phyloP scores from a whole-genome alignment of 345 rosid genomes.

The Citrus unshiu region DNA sequence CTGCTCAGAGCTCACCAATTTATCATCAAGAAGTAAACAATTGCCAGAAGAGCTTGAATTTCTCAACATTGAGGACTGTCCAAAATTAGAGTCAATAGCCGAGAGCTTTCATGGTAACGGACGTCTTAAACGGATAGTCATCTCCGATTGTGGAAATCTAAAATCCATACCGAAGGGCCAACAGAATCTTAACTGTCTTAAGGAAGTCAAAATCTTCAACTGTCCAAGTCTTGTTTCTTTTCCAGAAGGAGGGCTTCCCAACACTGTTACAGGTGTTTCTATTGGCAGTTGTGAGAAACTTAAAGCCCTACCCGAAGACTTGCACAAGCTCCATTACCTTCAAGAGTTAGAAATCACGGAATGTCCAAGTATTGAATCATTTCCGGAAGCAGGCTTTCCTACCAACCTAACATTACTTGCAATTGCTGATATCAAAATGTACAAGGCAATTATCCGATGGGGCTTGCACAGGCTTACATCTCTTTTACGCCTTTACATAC shows the following conservation, averaged over 20 bases:
- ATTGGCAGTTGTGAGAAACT: neutral
- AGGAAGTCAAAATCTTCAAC: neutral
- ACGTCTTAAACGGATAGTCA: no score
- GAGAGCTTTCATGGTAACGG: neutral
- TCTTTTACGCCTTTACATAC: neutral
- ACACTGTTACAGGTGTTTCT: neutral
- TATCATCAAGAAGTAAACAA: neutral
- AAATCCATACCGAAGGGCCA: neutral
- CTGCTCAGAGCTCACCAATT: neutral
- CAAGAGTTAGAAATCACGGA: fast-evolving
- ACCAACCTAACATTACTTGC: neutral
- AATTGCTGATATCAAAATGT: neutral
- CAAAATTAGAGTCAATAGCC: neutral
- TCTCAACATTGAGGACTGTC: neutral
- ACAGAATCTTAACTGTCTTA: neutral
- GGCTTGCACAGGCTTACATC: neutral
- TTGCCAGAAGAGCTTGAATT: neutral
- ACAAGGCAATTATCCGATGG: neutral
- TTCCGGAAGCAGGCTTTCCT: neutral
- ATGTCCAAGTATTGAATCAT: neutral
- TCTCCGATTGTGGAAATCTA: neutral
- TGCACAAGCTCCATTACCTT: neutral
- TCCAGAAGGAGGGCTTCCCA: neutral
- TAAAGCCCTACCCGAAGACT: neutral
- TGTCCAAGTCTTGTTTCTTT: neutral